Conservation (phyloP, 441 rosid genomes). For the Corymbia citriodora region DNA sequence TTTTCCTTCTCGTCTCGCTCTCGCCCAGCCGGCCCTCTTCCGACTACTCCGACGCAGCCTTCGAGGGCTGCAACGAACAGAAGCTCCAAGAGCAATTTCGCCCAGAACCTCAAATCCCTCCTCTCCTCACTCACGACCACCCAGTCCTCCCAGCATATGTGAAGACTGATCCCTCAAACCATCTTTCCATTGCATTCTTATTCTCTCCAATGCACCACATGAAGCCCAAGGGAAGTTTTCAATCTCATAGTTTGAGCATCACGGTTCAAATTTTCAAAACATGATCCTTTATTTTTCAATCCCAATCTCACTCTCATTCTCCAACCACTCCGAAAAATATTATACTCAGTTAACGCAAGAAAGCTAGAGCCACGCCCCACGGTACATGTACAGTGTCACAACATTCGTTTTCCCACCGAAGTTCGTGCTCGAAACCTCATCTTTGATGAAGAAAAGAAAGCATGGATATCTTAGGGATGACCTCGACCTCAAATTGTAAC, state of each 20-base stretch:
- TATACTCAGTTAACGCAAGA: no score
- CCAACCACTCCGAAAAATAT: background rate
- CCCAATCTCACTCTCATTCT: background rate
- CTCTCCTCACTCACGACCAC: constrained; percentile 38
- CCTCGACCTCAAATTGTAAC: background rate
- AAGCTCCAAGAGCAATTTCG: constrained; percentile 43
- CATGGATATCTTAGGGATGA: background rate
- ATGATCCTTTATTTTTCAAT: background rate
- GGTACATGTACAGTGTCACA: background rate
- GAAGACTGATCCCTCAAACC: background rate
- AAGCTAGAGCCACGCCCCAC: background rate
- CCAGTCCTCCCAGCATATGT: constrained; percentile 37
- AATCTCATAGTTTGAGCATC: background rate
- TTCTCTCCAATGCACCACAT: background rate
- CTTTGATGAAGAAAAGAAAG: background rate
- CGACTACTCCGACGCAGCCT: no score
- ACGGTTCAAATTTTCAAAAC: background rate
- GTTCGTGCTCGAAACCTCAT: background rate
- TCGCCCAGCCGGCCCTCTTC: no score
- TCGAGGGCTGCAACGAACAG: constrained; percentile 58
- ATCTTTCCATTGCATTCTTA: no score
- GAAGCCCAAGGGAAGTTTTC: background rate
- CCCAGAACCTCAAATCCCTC: constrained; percentile 49
- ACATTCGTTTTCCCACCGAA: background rate
- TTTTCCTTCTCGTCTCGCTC: no score